These are phyloP conservation scores for Spencermartinsiella europaea DNA, from an alignment of 805 yeast species.

Conservation along the genomic window DNA sequence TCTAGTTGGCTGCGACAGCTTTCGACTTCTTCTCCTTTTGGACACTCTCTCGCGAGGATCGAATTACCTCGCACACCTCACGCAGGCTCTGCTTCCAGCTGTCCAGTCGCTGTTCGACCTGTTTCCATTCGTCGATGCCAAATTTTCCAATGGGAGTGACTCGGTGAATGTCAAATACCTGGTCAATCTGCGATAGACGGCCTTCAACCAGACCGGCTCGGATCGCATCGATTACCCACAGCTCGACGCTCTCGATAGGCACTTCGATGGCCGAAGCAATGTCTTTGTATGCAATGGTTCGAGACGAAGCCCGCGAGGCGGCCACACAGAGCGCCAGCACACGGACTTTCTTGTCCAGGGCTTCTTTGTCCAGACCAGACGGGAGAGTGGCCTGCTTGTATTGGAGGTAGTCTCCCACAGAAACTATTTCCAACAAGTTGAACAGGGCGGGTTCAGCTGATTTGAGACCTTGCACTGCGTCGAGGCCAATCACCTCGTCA, in stretches of 20 bases:
- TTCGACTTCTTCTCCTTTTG: constrained; percentile 13
- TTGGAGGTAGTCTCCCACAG: constrained; percentile 29
- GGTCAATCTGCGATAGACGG: constrained; percentile 37
- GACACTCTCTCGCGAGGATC: constrained; percentile 26
- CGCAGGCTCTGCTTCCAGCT: constrained; percentile 33
- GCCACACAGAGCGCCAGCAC: constrained; percentile 27
- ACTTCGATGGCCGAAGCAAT: constrained; percentile 32
- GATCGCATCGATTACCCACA: constrained; percentile 38
- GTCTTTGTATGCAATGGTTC: constrained; percentile 28
- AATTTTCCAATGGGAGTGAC: constrained; percentile 34
- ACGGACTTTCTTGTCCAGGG: constrained; percentile 25
- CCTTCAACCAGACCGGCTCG: constrained; percentile 40
- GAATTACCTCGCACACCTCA: constrained; percentile 29
- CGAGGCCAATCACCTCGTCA: constrained; percentile 28
- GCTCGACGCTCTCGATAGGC: constrained; percentile 31
- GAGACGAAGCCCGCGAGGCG: constrained; percentile 18
- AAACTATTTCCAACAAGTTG: constrained; percentile 26
- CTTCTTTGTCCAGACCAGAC: constrained; percentile 13
- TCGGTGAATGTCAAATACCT: constrained; percentile 34
- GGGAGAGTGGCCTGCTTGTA: constrained; percentile 12
- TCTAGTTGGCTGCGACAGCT: not conserved
- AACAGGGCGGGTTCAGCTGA: constrained; percentile 21
- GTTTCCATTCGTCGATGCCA: constrained; percentile 35
- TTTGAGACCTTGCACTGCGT: constrained; percentile 27
- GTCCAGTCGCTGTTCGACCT: constrained; percentile 29